phyloP scores from a whole-genome alignment of 306 rosid genomes.

The Sicyos edulis region DNA sequence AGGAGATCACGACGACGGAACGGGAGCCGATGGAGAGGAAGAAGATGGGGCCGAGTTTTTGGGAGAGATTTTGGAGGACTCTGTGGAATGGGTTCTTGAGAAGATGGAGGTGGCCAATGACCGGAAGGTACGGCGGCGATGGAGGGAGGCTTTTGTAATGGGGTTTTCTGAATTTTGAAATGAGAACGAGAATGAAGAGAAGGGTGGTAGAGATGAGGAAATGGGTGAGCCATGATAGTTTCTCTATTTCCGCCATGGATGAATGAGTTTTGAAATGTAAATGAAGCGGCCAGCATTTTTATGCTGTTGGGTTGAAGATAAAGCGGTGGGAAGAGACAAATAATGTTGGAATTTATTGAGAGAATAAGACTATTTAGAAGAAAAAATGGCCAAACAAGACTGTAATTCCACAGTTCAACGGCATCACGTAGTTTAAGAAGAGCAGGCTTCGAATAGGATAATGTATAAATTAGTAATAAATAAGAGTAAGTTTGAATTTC shows the following conservation, averaged over 20 bases:
- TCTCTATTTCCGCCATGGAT: not conserved
- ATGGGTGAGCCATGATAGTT: not conserved
- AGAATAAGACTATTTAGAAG: not conserved
- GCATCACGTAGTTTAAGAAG: too few relatives aligned
- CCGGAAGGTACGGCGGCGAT: slow-evolving; percentile 36
- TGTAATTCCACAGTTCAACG: too few relatives aligned
- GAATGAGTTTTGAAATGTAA: not conserved
- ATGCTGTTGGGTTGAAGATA: not conserved
- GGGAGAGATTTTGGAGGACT: slow-evolving; percentile 29
- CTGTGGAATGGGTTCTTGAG: slow-evolving; percentile 35
- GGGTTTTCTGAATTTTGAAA: slow-evolving; percentile 1
- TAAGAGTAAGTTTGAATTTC: too few relatives aligned
- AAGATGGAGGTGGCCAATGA: slow-evolving; percentile 47
- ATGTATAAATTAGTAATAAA: too few relatives aligned
- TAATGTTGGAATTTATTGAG: too few relatives aligned
- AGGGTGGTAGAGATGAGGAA: not conserved
- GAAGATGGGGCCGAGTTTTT: slow-evolving; percentile 34
- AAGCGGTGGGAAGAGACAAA: too few relatives aligned
- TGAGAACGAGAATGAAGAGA: not conserved
- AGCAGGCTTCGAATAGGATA: too few relatives aligned
- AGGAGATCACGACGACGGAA: slow-evolving; percentile 39
- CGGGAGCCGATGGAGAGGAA: slow-evolving; percentile 33
- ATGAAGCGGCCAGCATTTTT: not conserved
- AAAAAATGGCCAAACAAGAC: too few relatives aligned
- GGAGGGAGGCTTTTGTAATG: slow-evolving; percentile 33